Conservation (phyloP, 2,329 filamentous ascomycete genomes). For the Dothidotthia symphoricarpi region DNA sequence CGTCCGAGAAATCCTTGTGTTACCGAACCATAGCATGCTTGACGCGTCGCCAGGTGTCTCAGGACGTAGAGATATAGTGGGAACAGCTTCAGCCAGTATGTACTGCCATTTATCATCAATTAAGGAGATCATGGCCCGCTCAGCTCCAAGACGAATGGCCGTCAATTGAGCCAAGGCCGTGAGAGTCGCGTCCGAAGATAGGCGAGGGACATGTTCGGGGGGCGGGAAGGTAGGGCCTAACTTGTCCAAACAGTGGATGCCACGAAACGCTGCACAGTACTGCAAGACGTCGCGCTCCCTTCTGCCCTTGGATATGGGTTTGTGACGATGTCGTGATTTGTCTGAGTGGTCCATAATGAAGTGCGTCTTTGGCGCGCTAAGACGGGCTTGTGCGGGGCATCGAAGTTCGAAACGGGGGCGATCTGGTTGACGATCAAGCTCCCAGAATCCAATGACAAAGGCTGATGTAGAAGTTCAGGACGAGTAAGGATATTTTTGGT, state of each 20-base stretch:
- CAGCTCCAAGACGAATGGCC: slow-evolving; percentile 32
- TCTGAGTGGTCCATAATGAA: slow-evolving; percentile 4
- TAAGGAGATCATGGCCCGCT: slow-evolving; percentile 39
- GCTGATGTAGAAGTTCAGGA: too few relatives aligned
- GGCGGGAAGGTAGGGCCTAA: slow-evolving; percentile 4
- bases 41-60: slow-evolving; percentile 5
- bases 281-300: slow-evolving; percentile 30
- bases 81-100: slow-evolving; percentile 42
- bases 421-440: too few relatives aligned
- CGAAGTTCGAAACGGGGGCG: too few relatives aligned
- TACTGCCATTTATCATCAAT: slow-evolving; percentile 37
- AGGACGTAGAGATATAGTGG: slow-evolving; percentile 24
- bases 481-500: too few relatives aligned
- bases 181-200: slow-evolving; percentile 31
- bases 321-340: slow-evolving; percentile 1
- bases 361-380: too few relatives aligned
- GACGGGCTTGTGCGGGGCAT: neutral
- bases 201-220: slow-evolving; percentile 9
- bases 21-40: slow-evolving; percentile 28
- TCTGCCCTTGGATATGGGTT: slow-evolving; percentile 14
- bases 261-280: slow-evolving; percentile 27
- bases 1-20: slow-evolving; percentile 28
- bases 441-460: neutral
- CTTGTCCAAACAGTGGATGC: slow-evolving; percentile 20
- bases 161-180: slow-evolving; percentile 40